Conservation (phyloP, 2,329 filamentous ascomycete genomes). For the Fonsecaea multimorphosa region DNA sequence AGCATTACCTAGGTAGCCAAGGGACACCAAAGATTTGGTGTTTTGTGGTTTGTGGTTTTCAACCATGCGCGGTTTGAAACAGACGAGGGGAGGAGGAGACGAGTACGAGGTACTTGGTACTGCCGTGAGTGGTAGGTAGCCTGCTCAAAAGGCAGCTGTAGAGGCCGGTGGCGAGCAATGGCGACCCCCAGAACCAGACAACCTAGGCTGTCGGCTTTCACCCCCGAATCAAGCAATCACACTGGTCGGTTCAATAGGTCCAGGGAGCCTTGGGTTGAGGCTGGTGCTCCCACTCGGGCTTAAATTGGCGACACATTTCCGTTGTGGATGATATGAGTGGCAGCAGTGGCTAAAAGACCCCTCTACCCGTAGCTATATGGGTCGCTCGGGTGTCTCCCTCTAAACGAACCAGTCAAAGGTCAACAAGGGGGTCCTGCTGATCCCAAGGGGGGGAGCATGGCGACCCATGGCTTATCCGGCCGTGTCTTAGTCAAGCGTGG, state of each 20-base stretch:
- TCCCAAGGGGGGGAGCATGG: background rate
- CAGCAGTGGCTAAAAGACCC: conserved; percentile 1
- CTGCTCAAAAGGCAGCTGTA: no score
- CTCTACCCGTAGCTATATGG: background rate
- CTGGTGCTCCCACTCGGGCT: background rate
- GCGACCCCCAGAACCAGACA: background rate
- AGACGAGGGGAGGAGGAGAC: background rate
- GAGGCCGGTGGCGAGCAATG: no score
- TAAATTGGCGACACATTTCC: conserved; percentile 9
- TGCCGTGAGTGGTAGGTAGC: no score
- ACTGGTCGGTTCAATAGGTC: background rate
- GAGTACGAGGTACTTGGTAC: no score
- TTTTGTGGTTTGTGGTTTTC: background rate
- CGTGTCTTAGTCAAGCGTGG: background rate
- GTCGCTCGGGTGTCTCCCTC: background rate
- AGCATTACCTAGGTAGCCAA: background rate
- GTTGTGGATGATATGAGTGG: background rate
- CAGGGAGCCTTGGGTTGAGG: background rate
- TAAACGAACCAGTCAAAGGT: background rate
- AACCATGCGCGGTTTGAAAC: background rate
- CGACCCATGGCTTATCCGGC: background rate
- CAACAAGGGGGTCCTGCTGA: background rate
- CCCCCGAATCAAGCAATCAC: conserved; percentile 6
- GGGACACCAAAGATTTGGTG: background rate
- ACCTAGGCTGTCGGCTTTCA: conserved; percentile 3